These are phyloP conservation scores for Nicotiana noctiflora DNA, from an alignment of 257 asterid species.

Conservation along the genomic window DNA sequence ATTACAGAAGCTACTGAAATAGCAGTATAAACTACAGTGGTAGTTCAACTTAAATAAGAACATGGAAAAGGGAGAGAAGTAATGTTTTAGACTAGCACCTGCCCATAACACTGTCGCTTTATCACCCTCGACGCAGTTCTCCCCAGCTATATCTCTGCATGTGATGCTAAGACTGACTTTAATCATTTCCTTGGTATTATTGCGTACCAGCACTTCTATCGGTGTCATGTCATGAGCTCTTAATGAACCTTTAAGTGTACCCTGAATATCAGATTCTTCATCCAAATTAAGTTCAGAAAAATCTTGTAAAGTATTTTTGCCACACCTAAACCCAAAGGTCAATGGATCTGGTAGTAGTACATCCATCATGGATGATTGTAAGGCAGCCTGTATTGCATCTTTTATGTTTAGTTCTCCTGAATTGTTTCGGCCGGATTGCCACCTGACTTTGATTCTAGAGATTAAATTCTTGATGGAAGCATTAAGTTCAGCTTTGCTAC, in stretches of 20 bases:
- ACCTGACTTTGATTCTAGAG: conserved; percentile 82
- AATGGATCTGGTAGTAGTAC: conserved; percentile 94
- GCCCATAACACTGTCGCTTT: conserved; percentile 95
- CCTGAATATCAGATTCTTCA: conserved; percentile 24
- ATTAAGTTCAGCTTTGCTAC: conserved; percentile 69
- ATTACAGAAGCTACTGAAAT: neutral
- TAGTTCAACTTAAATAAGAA: neutral
- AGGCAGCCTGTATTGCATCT: conserved; percentile 87
- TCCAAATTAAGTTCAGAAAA: conserved; percentile 20
- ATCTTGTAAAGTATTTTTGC: conserved; percentile 25
- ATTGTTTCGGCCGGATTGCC: conserved; percentile 99
- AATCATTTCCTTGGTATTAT: conserved; percentile 79
- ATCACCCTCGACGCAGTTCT: conserved; percentile 86
- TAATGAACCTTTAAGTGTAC: conserved; percentile 33
- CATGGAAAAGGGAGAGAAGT: neutral
- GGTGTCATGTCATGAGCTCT: conserved; percentile 74
- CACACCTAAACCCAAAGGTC: conserved; percentile 90
- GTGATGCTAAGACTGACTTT: conserved; percentile 60
- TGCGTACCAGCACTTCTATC: conserved; percentile 89
- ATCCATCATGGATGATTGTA: conserved; percentile 94
- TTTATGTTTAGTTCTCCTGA: conserved; percentile 91
- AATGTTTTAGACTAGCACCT: conserved; percentile 41
- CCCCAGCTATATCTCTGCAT: conserved; percentile 97
- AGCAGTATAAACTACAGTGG: neutral
- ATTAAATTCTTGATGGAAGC: conserved; percentile 74